phyloP scores from a whole-genome alignment of 192 early-diverging fungal species.

The Rhizophagus clarus region DNA sequence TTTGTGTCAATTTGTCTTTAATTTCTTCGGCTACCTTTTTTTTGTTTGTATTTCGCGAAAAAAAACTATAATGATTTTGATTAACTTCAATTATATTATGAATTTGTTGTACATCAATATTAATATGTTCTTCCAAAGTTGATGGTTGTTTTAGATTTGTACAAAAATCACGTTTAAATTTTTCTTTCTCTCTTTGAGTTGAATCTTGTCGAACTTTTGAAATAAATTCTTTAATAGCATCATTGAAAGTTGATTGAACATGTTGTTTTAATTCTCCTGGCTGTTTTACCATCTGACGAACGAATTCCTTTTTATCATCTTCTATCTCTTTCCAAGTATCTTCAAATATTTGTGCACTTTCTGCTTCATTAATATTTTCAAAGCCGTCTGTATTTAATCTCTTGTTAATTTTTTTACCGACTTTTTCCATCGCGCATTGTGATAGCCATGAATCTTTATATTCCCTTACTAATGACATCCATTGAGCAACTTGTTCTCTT shows the following conservation, averaged over 20 bases:
- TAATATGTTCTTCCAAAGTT: neutral
- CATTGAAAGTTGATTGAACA: neutral
- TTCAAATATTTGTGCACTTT: neutral
- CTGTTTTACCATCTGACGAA: neutral
- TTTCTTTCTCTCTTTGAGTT: neutral
- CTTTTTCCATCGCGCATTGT: neutral
- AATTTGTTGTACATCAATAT: neutral
- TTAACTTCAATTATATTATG: neutral
- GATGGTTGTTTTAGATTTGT: neutral
- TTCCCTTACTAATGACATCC: neutral
- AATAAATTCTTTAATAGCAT: neutral
- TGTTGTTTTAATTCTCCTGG: neutral
- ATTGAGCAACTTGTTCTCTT: neutral
- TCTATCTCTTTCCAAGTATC: slow-evolving; percentile 2
- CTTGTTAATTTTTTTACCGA: neutral
- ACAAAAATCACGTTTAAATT: slow-evolving; percentile 7
- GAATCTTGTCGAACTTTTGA: neutral
- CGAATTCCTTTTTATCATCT: neutral
- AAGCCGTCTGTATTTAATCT: neutral
- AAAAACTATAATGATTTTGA: no score
- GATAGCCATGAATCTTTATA: neutral
- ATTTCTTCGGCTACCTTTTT: neutral
- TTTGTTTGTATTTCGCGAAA: neutral
- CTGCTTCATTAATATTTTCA: neutral
- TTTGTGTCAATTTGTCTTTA: neutral